Conservation (phyloP, 306 rosid species). For the Cucumis melo region DNA sequence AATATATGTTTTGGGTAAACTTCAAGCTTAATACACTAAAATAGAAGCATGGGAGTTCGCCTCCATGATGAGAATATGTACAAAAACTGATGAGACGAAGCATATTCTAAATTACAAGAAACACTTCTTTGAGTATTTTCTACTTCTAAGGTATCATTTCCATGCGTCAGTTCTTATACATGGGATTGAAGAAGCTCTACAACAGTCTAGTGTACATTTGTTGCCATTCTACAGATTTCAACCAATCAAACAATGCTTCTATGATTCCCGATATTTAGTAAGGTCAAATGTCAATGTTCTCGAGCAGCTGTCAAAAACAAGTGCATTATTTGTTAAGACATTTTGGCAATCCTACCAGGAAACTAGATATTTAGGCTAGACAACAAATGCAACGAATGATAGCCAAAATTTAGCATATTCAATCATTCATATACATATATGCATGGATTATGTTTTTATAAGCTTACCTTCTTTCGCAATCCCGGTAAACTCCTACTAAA, state of each 20-base stretch:
- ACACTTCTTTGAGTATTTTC: not conserved
- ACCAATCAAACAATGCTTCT: slow-evolving; percentile 8
- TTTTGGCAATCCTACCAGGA: not conserved
- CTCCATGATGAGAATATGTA: not conserved
- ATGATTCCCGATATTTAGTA: slow-evolving; percentile 66
- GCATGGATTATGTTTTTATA: not conserved
- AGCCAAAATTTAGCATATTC: not conserved
- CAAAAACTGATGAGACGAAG: not conserved
- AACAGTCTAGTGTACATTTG: not conserved
- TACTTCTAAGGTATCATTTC: not conserved
- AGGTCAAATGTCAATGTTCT: slow-evolving; percentile 82
- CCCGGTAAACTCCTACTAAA: slow-evolving; percentile 80
- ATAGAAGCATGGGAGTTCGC: not conserved
- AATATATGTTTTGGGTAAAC: not conserved
- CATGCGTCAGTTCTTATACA: not conserved
- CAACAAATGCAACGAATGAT: not conserved
- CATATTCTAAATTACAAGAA: not conserved
- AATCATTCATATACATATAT: not conserved
- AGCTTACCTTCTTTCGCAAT: slow-evolving; percentile 61
- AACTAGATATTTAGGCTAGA: not conserved
- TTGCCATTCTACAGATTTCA: not conserved
- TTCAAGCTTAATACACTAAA: not conserved
- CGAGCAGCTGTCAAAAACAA: slow-evolving; percentile 65
- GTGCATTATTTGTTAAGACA: not conserved
- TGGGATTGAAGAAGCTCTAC: slow-evolving; percentile 1